Conservation (phyloP, 352 stramenopile species). For the Globisporangium echinulatum region DNA sequence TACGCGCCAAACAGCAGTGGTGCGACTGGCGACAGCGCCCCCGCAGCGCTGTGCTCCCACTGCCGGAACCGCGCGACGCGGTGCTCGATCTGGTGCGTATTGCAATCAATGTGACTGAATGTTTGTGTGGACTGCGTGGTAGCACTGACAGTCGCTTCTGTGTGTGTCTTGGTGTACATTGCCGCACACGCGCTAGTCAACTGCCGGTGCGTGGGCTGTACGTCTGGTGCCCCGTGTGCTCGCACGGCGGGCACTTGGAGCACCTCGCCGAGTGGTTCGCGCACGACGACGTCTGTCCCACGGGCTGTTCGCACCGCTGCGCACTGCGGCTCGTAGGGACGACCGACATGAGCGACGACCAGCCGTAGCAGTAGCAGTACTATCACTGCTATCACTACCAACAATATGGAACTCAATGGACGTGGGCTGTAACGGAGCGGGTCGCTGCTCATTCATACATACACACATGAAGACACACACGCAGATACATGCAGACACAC, state of each 20-base stretch:
- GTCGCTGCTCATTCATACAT: too few relatives aligned
- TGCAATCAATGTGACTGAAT: neutral
- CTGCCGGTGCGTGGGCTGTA: slow-evolving; percentile 83
- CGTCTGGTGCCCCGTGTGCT: slow-evolving; percentile 90
- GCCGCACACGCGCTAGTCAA: slow-evolving; percentile 33
- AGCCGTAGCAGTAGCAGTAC: neutral
- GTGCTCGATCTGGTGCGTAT: slow-evolving; percentile 81
- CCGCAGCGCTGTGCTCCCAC: slow-evolving; percentile 48
- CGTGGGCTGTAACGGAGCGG: too few relatives aligned
- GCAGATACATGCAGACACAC: too few relatives aligned
- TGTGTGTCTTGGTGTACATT: neutral
- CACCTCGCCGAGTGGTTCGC: slow-evolving; percentile 81
- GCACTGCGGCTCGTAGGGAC: slow-evolving; percentile 34
- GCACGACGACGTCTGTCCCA: slow-evolving; percentile 60
- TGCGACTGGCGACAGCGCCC: slow-evolving; percentile 15
- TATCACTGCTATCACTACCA: too few relatives aligned
- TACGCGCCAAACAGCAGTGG: slow-evolving; percentile 15
- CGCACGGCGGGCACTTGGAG: slow-evolving; percentile 83
- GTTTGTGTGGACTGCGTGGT: neutral
- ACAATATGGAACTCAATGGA: too few relatives aligned
- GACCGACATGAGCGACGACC: slow-evolving; percentile 10
- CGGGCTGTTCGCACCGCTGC: slow-evolving; percentile 67
- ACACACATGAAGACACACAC: too few relatives aligned
- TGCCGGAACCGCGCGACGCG: slow-evolving; percentile 70
- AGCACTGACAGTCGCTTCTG: neutral